A percentile compares a stretch with the other conserved stretches of the same genome.
These are phyloP conservation scores for Picea mariana DNA, from an alignment of 83 land plant species.

Conservation along the genomic window DNA sequence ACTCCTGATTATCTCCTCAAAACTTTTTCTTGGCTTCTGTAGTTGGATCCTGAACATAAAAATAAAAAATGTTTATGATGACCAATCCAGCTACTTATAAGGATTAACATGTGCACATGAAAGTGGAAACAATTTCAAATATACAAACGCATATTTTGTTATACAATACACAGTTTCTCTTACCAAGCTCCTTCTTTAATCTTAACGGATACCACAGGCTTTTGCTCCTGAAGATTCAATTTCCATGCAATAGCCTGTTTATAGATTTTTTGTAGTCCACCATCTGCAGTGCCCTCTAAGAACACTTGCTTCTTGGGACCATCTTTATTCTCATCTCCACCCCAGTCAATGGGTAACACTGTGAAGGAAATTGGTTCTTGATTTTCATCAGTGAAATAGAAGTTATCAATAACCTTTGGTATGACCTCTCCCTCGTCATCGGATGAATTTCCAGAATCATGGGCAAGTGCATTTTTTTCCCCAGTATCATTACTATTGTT, in stretches of 20 bases:
- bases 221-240: conserved; percentile 30
- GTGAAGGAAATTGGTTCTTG: conserved; percentile 48
- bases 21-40: conserved; percentile 30
- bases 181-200: conserved; percentile 26
- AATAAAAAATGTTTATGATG: too few relatives aligned
- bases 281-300: conserved; percentile 45
- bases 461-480: too few relatives aligned
- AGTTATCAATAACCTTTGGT: conserved; percentile 35
- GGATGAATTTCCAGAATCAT: conserved; percentile 22
- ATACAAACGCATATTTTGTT: too few relatives aligned
- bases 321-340: conserved; percentile 14
- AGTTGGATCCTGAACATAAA: too few relatives aligned
- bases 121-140: too few relatives aligned
- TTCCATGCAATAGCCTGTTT: conserved; percentile 63
- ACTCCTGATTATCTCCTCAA: conserved; percentile 36
- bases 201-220: conserved; percentile 38
- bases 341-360: conserved; percentile 37
- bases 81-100: too few relatives aligned
- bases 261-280: conserved; percentile 32
- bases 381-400: conserved; percentile 38
- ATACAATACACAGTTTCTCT: too few relatives aligned
- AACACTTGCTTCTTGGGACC: conserved; percentile 20
- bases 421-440: conserved; percentile 54
- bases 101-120: too few relatives aligned
- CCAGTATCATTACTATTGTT: too few relatives aligned